Evolutionary conservation across 2,329 filamentous ascomycete genomes (phyloP).

Genomic region (Cladorrhinum sp.): DNA sequence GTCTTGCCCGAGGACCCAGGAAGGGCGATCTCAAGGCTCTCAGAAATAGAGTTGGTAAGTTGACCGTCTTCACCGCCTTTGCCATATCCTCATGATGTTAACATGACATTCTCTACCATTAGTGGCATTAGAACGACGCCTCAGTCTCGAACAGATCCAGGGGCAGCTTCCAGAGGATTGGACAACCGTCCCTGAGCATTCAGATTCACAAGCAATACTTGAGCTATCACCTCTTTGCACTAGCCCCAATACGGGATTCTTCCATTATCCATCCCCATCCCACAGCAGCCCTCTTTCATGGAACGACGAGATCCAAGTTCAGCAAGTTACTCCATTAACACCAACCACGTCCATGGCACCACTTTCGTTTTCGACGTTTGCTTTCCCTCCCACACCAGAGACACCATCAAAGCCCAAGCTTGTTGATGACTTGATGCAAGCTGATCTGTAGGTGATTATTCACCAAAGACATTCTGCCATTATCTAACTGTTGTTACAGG

Average conservation of each 20-base stretch:
- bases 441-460: constrained; percentile 22
- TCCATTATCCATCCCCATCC: constrained; percentile 17
- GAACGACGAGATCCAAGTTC: constrained; percentile 21
- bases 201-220: constrained; percentile 8
- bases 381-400: constrained; percentile 24
- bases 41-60: constrained; percentile 26
- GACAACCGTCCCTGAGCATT: constrained; percentile 13
- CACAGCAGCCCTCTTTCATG: constrained; percentile 13
- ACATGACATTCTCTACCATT: not conserved
- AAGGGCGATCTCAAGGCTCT: constrained; percentile 28
- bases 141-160: constrained; percentile 21
- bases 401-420: constrained; percentile 17
- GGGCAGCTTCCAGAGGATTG: constrained; percentile 2
- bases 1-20: constrained; percentile 27
- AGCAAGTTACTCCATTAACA: constrained; percentile 21
- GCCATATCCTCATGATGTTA: not conserved
- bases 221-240: constrained; percentile 2
- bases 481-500: constrained; percentile 7
- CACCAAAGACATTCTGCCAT: not conserved
- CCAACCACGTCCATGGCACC: constrained; percentile 16
- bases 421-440: constrained; percentile 26
- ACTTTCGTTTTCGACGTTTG: constrained; percentile 16
- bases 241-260: constrained; percentile 12
- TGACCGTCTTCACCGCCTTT: not conserved
- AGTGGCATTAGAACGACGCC: constrained; percentile 26